Evolutionary conservation across 495 filamentous ascomycete species (phyloP).

Genomic region (Penicillium psychrofluorescens): DNA sequence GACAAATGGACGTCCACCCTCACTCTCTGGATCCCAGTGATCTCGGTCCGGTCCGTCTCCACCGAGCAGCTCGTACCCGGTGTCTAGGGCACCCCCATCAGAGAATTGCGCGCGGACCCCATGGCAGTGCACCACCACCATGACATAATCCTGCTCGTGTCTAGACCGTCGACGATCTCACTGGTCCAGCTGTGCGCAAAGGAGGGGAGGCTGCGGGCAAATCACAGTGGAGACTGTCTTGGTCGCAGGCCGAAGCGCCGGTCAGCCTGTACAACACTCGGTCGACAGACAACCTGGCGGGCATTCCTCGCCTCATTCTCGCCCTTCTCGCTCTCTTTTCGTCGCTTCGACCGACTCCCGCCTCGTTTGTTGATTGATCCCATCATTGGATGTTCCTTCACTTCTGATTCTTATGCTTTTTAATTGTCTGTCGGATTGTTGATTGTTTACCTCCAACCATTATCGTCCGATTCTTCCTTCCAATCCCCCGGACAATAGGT

Average conservation of each 20-base stretch:
- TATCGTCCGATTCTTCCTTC: not conserved
- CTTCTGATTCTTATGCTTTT: not conserved
- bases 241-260: not conserved
- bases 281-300: not conserved
- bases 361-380: not conserved
- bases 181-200: not conserved
- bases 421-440: not conserved
- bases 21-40: no score
- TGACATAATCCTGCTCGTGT: constrained; percentile 5
- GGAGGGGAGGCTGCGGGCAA: not conserved
- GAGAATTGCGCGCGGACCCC: not conserved
- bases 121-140: not conserved
- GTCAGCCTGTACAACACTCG: not conserved
- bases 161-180: constrained; percentile 1
- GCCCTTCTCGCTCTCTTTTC: not conserved
- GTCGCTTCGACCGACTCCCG: not conserved
- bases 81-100: no score
- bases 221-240: not conserved
- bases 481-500: no score
- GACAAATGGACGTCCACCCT: no score
- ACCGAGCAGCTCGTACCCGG: no score
- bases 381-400: not conserved
- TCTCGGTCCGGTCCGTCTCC: no score
- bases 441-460: not conserved
- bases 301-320: not conserved